Conservation (phyloP, 441 rosid genomes). For the Rhodomyrtus psidioides region DNA sequence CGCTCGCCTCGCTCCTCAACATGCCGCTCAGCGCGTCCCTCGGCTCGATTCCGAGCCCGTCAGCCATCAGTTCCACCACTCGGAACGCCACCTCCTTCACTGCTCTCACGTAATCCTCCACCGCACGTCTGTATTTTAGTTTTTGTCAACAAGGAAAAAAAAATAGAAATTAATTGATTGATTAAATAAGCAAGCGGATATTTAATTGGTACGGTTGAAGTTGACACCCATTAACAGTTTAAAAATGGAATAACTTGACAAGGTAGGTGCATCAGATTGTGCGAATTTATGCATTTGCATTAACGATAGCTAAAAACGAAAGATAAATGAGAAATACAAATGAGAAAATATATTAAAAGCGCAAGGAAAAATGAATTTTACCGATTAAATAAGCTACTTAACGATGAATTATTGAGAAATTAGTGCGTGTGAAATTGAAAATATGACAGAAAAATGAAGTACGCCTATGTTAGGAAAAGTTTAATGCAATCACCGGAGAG, state of each 20-base stretch:
- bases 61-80: constrained; percentile 34
- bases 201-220: not conserved
- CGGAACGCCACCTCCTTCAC: constrained; percentile 32
- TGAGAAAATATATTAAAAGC: not conserved
- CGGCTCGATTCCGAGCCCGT: constrained; percentile 30
- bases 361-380: not conserved
- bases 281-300: not conserved
- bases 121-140: constrained; percentile 8
- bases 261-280: not conserved
- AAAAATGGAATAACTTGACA: not conserved
- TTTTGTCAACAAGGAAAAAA: not conserved
- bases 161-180: not conserved
- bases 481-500: constrained; percentile 38
- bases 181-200: not conserved
- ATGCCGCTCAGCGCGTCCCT: constrained; percentile 32
- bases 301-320: not conserved
- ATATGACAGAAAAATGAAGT: not conserved
- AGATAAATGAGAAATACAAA: not conserved
- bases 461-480: not conserved
- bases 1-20: constrained; percentile 34
- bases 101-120: constrained; percentile 30
- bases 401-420: not conserved
- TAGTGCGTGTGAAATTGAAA: not conserved
- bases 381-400: not conserved
- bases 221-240: not conserved